Evolutionary conservation across 2,329 filamentous ascomycete species (phyloP), one percentile per base, ranked within the genome.

Genomic region (Fusarium sp.): DNA sequence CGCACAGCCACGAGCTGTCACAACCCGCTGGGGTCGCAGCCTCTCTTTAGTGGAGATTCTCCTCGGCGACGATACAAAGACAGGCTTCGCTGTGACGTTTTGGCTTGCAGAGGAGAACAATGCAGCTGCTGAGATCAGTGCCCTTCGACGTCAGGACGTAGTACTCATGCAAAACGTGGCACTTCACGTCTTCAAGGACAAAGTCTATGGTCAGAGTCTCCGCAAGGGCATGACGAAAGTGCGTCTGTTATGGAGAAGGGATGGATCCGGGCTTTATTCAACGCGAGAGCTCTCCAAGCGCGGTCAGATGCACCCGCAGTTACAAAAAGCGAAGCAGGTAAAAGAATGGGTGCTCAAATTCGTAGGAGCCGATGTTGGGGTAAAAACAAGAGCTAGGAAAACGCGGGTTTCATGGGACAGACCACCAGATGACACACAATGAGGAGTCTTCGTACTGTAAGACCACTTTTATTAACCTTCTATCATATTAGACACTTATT

Each of bases 121-220:
- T 8, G 67, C 60, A 0, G 70, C 75, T 14, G 79, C 79, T 36
- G 73, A 78, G 6, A 76, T 88, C 15, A 80, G 83, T 4, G 82
- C 79, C 0, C 83, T 97, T 38, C 87, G 91, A 51, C 84, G 90
- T 1, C 92, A 92, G 76, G 94, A 98, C 78, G 89, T 98, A 3
- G 85, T 98, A 10, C 86, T 98, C 20, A 80, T 98, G 67, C 90
- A 91, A 64, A 95, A 96, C 76, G 91, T 98, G 12, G 94, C 92
- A 2, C 85, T 98, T 58, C 90, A 90, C 59, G 89, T 90, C 8
- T 98, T 96, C 80, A 88, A 88, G 58, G 89, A 90, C 52, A 91
- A 89, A 76, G 95, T 98, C 1, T 95, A 96, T 77, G 95, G 96
- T 0, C 93, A 97, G 80, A 96, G 92, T 78, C 83, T 98, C 70